Evolutionary conservation across 2,329 filamentous ascomycete genomes (phyloP).

Genomic region (Thermochaetoides dissita): DNA sequence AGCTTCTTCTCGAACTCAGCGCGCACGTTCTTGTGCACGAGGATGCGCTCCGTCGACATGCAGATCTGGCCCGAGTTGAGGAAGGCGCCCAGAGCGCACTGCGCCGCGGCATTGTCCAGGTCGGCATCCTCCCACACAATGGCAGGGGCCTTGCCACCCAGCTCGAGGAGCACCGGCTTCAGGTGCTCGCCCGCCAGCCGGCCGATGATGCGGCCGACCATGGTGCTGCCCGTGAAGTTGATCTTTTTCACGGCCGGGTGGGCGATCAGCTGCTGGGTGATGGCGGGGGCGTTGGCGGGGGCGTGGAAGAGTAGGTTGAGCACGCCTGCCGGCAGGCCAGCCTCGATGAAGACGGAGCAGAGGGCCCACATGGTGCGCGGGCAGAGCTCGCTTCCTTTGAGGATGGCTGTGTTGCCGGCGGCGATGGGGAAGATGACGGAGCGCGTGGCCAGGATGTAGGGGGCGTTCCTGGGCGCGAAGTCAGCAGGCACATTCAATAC

Average conservation of each 20-base stretch:
- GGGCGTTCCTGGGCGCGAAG: constrained; percentile 37
- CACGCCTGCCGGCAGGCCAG: constrained; percentile 61
- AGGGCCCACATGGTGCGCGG: constrained; percentile 52
- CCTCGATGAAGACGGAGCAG: constrained; percentile 51
- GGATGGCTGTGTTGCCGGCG: constrained; percentile 60
- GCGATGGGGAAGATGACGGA: constrained; percentile 53
- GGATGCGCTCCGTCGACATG: constrained; percentile 69
- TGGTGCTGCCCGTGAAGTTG: constrained; percentile 72
- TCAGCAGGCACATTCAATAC: neutral
- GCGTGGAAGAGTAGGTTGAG: constrained; percentile 58
- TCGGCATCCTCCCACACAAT: constrained; percentile 73
- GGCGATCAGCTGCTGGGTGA: constrained; percentile 56
- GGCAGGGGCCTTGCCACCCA: constrained; percentile 69
- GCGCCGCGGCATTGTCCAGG: constrained; percentile 52
- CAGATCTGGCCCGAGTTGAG: constrained; percentile 68
- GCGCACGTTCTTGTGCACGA: constrained; percentile 37
- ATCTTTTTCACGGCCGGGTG: constrained; percentile 59
- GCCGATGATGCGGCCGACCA: constrained; percentile 60
- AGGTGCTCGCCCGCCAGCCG: constrained; percentile 55
- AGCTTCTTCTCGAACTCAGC: constrained; percentile 33
- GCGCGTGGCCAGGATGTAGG: constrained; percentile 39
- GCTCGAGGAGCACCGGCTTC: constrained; percentile 68
- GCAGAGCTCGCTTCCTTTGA: constrained; percentile 58
- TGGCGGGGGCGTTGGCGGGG: constrained; percentile 48
- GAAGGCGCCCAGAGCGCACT: constrained; percentile 58